Evolutionary conservation across 805 yeast species (phyloP).

Genomic region (Candida stauntonica): DNA sequence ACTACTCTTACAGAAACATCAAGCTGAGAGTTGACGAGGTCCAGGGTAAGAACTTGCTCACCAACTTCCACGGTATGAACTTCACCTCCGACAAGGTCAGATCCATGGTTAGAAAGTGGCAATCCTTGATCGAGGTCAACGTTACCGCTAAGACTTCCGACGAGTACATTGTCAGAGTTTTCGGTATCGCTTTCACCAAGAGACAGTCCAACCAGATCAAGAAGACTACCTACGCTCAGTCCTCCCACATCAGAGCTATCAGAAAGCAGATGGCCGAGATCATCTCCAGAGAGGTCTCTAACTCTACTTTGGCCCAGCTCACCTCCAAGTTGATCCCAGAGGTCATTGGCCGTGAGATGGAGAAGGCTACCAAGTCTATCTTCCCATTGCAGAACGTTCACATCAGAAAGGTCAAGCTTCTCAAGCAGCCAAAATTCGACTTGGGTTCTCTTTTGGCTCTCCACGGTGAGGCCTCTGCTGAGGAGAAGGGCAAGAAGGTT

Average conservation of each 20-base stretch:
- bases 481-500: conserved; percentile 97
- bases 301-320: conserved; percentile 93
- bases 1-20: conserved; percentile 96
- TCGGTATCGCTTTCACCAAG: conserved; percentile 98
- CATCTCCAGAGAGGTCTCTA: conserved; percentile 93
- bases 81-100: conserved; percentile 97
- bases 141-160: conserved; percentile 98
- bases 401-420: conserved; percentile 97
- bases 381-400: conserved; percentile 98
- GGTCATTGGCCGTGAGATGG: conserved; percentile 97
- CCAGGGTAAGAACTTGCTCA: conserved; percentile 96
- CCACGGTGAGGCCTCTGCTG: conserved; percentile 93
- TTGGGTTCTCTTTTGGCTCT: conserved; percentile 92
- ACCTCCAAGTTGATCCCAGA: conserved; percentile 97
- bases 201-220: conserved; percentile 95
- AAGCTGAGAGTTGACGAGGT: conserved; percentile 98
- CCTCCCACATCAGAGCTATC: conserved; percentile 77
- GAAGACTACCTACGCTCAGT: conserved; percentile 97
- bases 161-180: conserved; percentile 93
- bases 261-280: conserved; percentile 96
- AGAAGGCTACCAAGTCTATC: conserved; percentile 90
- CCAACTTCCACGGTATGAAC: conserved; percentile 99
- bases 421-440: conserved; percentile 98
- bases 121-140: conserved; percentile 95
- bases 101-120: conserved; percentile 99